phyloP scores from a whole-genome alignment of 331 rosid genomes.

The Arachis monticola region DNA sequence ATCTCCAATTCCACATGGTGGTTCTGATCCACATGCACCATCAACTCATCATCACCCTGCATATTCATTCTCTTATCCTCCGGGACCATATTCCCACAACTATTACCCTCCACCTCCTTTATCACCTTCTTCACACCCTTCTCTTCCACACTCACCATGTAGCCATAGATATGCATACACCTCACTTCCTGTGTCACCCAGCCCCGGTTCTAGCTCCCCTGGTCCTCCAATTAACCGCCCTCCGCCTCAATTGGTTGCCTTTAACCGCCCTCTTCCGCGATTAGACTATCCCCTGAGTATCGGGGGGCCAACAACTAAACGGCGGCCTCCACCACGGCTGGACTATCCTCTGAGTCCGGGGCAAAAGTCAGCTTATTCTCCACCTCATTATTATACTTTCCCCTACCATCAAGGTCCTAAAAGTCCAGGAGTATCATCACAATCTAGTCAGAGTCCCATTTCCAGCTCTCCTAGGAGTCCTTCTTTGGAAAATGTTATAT shows the following conservation, averaged over 20 bases:
- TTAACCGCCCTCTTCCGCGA: too few relatives aligned
- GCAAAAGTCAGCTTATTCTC: background rate
- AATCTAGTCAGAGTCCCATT: constrained; percentile 28
- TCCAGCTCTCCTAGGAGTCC: constrained; percentile 49
- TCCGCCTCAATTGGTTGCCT: background rate
- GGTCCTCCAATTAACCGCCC: background rate
- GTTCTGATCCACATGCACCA: constrained; percentile 30
- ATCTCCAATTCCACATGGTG: background rate
- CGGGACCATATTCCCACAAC: constrained; percentile 32
- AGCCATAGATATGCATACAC: background rate
- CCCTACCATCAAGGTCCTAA: constrained; percentile 45
- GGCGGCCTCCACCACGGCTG: too few relatives aligned
- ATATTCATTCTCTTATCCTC: background rate
- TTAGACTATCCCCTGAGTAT: background rate
- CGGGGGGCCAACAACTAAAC: background rate
- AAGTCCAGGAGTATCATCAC: constrained; percentile 13
- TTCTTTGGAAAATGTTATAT: constrained; percentile 60
- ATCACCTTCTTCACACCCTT: constrained; percentile 4
- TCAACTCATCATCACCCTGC: constrained; percentile 25
- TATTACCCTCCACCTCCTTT: constrained; percentile 36
- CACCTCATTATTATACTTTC: constrained; percentile 42
- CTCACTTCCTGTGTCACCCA: constrained; percentile 1
- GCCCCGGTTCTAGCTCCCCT: background rate
- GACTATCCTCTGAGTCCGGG: constrained; percentile 11
- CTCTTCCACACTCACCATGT: constrained; percentile 2